Evolutionary conservation across 257 asterid genomes (phyloP).

Genomic region (Haberlea rhodopensis): DNA sequence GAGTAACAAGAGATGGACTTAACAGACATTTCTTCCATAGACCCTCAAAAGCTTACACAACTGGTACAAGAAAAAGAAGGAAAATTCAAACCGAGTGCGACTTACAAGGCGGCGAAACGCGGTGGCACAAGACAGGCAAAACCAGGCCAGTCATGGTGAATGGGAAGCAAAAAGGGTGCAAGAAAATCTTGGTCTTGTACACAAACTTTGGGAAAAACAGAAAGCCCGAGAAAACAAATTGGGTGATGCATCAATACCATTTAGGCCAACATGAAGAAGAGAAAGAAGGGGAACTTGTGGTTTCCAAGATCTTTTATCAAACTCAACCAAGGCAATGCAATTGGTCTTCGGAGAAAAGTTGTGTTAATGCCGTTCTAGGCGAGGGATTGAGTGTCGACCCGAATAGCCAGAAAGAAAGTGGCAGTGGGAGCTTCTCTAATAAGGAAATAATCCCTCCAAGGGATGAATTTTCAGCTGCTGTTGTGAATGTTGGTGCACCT

Average conservation of each 20-base stretch:
- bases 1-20: constrained; percentile 91
- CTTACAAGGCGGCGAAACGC: constrained; percentile 87
- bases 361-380: too few relatives aligned
- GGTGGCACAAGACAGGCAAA: constrained; percentile 99
- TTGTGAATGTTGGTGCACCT: constrained; percentile 35
- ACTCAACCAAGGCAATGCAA: constrained; percentile 92
- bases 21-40: constrained; percentile 94
- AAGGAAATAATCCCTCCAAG: constrained; percentile 51
- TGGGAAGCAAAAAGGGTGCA: constrained; percentile 95
- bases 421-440: too few relatives aligned
- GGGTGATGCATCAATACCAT: constrained; percentile 99
- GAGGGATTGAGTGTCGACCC: too few relatives aligned
- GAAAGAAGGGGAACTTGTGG: constrained; percentile 92
- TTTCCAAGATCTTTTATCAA: constrained; percentile 87
- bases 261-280: constrained; percentile 89
- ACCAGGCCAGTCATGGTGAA: constrained; percentile 89
- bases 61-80: constrained; percentile 93
- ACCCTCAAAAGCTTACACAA: constrained; percentile 97
- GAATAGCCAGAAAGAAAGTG: too few relatives aligned
- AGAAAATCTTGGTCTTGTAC: constrained; percentile 84
- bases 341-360: constrained; percentile 59
- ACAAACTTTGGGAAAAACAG: constrained; percentile 95
- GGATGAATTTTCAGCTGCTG: constrained; percentile 49
- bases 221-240: constrained; percentile 91
- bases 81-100: constrained; percentile 92